Base-by-base conservation (phyloP, 345 rosid genomes). In the Isatis tinctoria region DNA sequence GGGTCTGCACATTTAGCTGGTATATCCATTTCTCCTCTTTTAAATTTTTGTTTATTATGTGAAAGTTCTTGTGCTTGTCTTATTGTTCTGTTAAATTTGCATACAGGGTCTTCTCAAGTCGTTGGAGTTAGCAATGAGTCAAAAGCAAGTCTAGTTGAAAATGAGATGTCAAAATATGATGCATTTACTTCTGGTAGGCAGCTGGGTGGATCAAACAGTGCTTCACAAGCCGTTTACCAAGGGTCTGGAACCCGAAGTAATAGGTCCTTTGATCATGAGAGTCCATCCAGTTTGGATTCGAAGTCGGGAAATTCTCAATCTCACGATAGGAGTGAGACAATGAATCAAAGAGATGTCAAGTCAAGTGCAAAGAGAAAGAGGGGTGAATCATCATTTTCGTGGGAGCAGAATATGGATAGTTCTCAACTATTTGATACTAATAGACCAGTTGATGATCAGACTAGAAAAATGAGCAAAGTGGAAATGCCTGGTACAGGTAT, bases 261-360 rank as follows among this genome's bases (percentile, higher is more conserved):
- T 62, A 83, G 85, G 70, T 93, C 93, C 44, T 86, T 85, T 71
- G 97, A 95, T 78, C 96, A 87, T 51, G 99, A 87, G 81, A 92
- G 99, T 79, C 93, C 97, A 43, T 88, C 99, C 57, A 92, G 90
- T 88, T 81, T 90, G 82, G 99, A 90, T 71, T 83, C 97, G 28
- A 85, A 88, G 74, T 87, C 97, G 69, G 90, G 93, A 70, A 85
- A 84, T 70, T 86, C 93, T 8, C 97, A 89, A 74, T 81, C 98
- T 26, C 99, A 90, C 74, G 97, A 94, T 74, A 83, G 90, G 75
- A 84, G 80, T 59, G 85, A 83, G 73, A 48, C 85, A 77, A 75
- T 62, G 69, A 86, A 72, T 75, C 85, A 84, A 68, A 86, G 77
- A 58, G 92, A 90, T 70, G 79, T 69, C 67, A 88, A 84, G 77